A percentile compares a stretch with the other conserved stretches of the same genome.
phyloP scores from a whole-genome alignment of 306 rosid species.

The Prunus campanulata region DNA sequence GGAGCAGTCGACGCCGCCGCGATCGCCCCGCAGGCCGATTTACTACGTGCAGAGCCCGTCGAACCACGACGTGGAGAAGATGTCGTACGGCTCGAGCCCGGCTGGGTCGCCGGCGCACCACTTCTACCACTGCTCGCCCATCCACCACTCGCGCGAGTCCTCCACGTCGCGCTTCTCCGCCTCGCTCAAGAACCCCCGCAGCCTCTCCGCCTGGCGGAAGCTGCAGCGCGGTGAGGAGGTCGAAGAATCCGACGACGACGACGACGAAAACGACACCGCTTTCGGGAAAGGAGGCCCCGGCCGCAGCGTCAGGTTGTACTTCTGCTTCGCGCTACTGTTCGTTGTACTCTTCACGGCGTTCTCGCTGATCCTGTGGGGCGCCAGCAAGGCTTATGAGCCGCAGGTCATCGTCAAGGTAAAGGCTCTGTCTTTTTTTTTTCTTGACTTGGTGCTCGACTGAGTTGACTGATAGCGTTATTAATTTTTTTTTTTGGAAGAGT shows the following conservation, averaged over 20 bases:
- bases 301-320: slow-evolving; percentile 44
- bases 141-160: slow-evolving; percentile 96
- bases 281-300: slow-evolving; percentile 10
- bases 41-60: slow-evolving; percentile 98
- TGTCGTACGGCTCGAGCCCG: slow-evolving; percentile 92
- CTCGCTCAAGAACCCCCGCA: slow-evolving; percentile 60
- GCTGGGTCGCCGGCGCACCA: slow-evolving; percentile 68
- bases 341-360: slow-evolving; percentile 51
- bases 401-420: slow-evolving; percentile 54
- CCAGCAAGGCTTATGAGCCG: slow-evolving; percentile 75
- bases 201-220: slow-evolving; percentile 56
- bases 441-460: slow-evolving; percentile 1
- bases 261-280: slow-evolving; percentile 22
- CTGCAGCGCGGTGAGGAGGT: slow-evolving; percentile 27
- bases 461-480: not conserved
- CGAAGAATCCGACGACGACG: slow-evolving; percentile 14
- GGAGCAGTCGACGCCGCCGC: slow-evolving; percentile 66
- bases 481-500: slow-evolving; percentile 31
- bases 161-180: slow-evolving; percentile 93
- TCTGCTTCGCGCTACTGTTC: slow-evolving; percentile 54
- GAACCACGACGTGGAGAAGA: slow-evolving; percentile 84
- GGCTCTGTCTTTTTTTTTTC: too few species aligned
- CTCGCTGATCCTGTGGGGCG: slow-evolving; percentile 83
- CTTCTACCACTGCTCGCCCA: slow-evolving; percentile 71
- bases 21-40: slow-evolving; percentile 74